These are phyloP conservation scores for Rhexocercosporidium sp. DNA, from an alignment of 2,329 filamentous ascomycete genomes.

Conservation along the genomic window DNA sequence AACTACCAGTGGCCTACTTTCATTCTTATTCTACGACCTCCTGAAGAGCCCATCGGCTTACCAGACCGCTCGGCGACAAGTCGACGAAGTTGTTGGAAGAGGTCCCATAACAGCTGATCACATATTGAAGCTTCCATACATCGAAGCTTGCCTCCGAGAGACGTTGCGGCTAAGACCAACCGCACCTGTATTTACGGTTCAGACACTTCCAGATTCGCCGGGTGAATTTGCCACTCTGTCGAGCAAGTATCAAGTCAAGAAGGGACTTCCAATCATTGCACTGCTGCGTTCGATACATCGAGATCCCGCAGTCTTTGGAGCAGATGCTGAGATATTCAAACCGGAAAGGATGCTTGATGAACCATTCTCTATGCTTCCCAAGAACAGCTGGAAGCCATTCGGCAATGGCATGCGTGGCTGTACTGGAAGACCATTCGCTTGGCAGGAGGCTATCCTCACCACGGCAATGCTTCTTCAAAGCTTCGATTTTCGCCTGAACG, in stretches of 20 bases:
- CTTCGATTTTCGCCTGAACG: slow-evolving; percentile 68
- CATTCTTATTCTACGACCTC: slow-evolving; percentile 56
- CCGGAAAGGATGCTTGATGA: slow-evolving; percentile 77
- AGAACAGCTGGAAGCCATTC: slow-evolving; percentile 73
- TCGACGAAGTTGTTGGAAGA: slow-evolving; percentile 56
- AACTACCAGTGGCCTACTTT: slow-evolving; percentile 62
- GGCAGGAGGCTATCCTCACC: slow-evolving; percentile 71
- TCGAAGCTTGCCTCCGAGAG: slow-evolving; percentile 69
- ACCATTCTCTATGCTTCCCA: slow-evolving; percentile 67
- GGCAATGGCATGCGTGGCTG: slow-evolving; percentile 74
- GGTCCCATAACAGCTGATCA: slow-evolving; percentile 52
- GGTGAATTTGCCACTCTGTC: slow-evolving; percentile 49
- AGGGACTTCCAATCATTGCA: slow-evolving; percentile 54
- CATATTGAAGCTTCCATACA: slow-evolving; percentile 63
- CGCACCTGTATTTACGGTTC: slow-evolving; percentile 48
- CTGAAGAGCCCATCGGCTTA: slow-evolving; percentile 54
- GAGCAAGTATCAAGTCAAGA: slow-evolving; percentile 44
- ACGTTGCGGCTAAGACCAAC: slow-evolving; percentile 66
- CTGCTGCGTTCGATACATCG: slow-evolving; percentile 61
- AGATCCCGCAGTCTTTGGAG: slow-evolving; percentile 68
- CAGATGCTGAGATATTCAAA: slow-evolving; percentile 67
- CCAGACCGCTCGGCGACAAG: slow-evolving; percentile 54
- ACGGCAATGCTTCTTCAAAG: slow-evolving; percentile 71
- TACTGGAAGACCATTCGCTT: slow-evolving; percentile 75
- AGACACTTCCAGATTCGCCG: slow-evolving; percentile 5